Conservation (phyloP, 495 filamentous ascomycete genomes). For the Xanthoparmelia taractica region DNA sequence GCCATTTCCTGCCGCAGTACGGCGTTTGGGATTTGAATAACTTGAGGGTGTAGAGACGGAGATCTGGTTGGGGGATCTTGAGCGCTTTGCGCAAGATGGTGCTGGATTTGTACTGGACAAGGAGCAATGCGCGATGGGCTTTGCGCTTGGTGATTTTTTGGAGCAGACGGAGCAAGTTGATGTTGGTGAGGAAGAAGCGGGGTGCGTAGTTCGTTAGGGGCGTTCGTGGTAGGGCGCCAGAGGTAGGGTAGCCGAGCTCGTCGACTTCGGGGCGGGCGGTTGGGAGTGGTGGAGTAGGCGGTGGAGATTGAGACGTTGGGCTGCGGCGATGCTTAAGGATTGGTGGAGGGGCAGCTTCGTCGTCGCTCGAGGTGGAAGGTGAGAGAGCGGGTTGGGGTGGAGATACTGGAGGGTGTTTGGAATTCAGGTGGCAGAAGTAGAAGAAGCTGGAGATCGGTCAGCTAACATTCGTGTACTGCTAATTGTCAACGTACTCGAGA, state of each 20-base stretch:
- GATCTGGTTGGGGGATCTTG: conserved; percentile 77
- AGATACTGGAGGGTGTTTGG: conserved; percentile 35
- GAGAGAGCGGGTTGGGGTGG: conserved; percentile 26
- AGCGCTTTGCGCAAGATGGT: conserved; percentile 82
- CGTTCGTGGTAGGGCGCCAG: conserved; percentile 51
- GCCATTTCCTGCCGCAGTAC: conserved; percentile 96
- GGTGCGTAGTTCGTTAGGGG: conserved; percentile 87
- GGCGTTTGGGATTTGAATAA: conserved; percentile 97
- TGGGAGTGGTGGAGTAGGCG: conserved; percentile 30
- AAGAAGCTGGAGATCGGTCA: conserved; percentile 59
- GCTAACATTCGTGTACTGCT: background rate
- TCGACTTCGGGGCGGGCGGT: conserved; percentile 68
- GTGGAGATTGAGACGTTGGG: conserved; percentile 27
- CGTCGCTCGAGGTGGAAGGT: conserved; percentile 38
- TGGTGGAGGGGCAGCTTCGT: conserved; percentile 79
- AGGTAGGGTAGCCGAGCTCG: conserved; percentile 71
- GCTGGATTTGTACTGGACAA: conserved; percentile 90
- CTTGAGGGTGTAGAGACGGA: conserved; percentile 92
- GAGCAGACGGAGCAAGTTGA: conserved; percentile 90
- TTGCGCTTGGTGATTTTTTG: conserved; percentile 95
- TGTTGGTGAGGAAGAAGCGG: conserved; percentile 86
- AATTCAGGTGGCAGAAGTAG: conserved; percentile 65
- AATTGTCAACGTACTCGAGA: conserved; percentile 53
- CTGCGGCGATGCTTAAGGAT: conserved; percentile 51
- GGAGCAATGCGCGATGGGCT: conserved; percentile 82